A percentile compares a stretch with the other conserved stretches of the same genome.
These are phyloP conservation scores for carrot (Daucus carota) DNA, from an alignment of 129 eudicot species.

Conservation along the genomic window DH1_v3.0 NC_030383.2:8379001-8379500, in stretches of 20 bases:
- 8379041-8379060: slow-evolving; percentile 36
- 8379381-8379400: not conserved
- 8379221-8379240: slow-evolving; percentile 1
- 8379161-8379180: slow-evolving; percentile 91
- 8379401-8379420: not conserved
- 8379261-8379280: slow-evolving; percentile 77
- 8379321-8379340: slow-evolving; percentile 48
- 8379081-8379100: slow-evolving; percentile 63
- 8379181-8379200: slow-evolving; percentile 10
- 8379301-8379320: slow-evolving; percentile 49
- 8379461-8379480: no score
- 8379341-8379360: slow-evolving; percentile 30
- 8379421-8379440: not conserved
- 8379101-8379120: slow-evolving; percentile 76
- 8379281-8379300: slow-evolving; percentile 70
- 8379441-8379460: not conserved
- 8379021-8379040: not conserved
- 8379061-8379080: slow-evolving; percentile 71
- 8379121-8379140: slow-evolving; percentile 66
- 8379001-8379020: not conserved
- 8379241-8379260: slow-evolving; percentile 57
- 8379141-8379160: slow-evolving; percentile 90
- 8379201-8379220: not conserved
- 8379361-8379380: slow-evolving; percentile 4
- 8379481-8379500: no score